Evolutionary conservation across 306 rosid species (phyloP).

Genomic region (Cucurbita moschata): DNA sequence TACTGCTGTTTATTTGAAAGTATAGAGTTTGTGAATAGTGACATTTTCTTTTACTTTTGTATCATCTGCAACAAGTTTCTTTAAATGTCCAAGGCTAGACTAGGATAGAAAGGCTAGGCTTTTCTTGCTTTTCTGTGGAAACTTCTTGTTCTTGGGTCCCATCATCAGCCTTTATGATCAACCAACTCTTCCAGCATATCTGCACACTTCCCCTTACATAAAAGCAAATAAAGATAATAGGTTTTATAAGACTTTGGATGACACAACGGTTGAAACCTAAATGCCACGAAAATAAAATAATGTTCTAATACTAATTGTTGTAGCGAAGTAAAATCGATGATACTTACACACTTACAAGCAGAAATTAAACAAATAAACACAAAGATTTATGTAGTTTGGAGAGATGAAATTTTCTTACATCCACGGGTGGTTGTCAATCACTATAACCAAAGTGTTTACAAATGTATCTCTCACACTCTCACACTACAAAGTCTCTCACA

Average conservation of each 20-base stretch:
- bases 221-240: neutral
- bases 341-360: too few relatives aligned
- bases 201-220: neutral
- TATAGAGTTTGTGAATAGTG: neutral
- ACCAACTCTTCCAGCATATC: neutral
- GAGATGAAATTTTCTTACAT: too few relatives aligned
- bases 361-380: too few relatives aligned
- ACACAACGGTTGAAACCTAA: neutral
- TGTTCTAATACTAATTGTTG: too few relatives aligned
- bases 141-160: conserved; percentile 3
- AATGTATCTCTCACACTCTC: too few relatives aligned
- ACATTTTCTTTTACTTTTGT: neutral
- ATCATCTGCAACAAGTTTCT: neutral
- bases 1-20: neutral
- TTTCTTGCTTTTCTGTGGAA: neutral
- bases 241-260: neutral
- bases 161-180: neutral
- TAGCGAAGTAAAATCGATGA: too few relatives aligned
- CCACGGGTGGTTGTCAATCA: too few relatives aligned
- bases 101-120: neutral
- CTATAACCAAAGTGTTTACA: too few relatives aligned
- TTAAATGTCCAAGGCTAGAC: neutral
- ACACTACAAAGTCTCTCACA: too few relatives aligned
- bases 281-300: too few relatives aligned
- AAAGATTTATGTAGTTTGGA: too few relatives aligned